Conservation (phyloP, 495 filamentous ascomycete genomes). For the Aspergillus olivimuriae region DNA sequence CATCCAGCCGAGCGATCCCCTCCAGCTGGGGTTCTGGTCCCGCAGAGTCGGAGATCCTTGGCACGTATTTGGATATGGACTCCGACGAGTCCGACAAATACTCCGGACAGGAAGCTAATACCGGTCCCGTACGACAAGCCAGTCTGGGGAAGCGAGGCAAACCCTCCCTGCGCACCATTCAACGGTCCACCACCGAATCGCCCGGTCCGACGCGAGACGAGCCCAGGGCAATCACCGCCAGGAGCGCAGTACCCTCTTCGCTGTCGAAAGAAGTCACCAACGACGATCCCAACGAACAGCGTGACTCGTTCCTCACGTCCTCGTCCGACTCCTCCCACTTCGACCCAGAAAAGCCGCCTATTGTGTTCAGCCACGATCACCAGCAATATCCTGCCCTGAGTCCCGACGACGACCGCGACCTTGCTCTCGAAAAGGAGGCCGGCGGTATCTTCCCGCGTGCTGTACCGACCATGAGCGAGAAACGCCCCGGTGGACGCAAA, state of each 20-base stretch:
- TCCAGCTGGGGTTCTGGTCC: constrained; percentile 57
- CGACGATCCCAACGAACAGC: constrained; percentile 13
- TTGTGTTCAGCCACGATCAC: constrained; percentile 17
- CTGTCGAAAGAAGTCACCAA: constrained; percentile 16
- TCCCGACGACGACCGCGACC: constrained; percentile 3
- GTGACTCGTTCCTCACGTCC: constrained; percentile 21
- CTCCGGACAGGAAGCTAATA: constrained; percentile 43
- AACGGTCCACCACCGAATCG: constrained; percentile 28
- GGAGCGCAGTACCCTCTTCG: constrained; percentile 6
- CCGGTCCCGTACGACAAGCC: constrained; percentile 65
- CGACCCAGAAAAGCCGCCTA: constrained; percentile 32
- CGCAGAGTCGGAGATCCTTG: constrained; percentile 41
- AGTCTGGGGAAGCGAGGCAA: constrained; percentile 70
- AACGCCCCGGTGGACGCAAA: constrained; percentile 42
- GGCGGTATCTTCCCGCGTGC: constrained; percentile 31
- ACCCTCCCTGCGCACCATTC: constrained; percentile 63
- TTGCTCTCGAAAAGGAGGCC: constrained; percentile 22
- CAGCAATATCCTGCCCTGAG: constrained; percentile 1
- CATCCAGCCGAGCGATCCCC: constrained; percentile 77
- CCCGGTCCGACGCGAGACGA: constrained; percentile 14
- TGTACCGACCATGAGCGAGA: constrained; percentile 39
- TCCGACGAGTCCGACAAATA: constrained; percentile 33
- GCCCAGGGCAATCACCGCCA: constrained; percentile 15
- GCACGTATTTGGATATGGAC: constrained; percentile 31
- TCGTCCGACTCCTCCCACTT: constrained; percentile 26